A percentile compares a stretch with the other conserved stretches of the same genome.
These are phyloP conservation scores for Clavariopsis aquatica DNA, from an alignment of 495 filamentous ascomycete genomes.

Conservation along the genomic window DNA sequence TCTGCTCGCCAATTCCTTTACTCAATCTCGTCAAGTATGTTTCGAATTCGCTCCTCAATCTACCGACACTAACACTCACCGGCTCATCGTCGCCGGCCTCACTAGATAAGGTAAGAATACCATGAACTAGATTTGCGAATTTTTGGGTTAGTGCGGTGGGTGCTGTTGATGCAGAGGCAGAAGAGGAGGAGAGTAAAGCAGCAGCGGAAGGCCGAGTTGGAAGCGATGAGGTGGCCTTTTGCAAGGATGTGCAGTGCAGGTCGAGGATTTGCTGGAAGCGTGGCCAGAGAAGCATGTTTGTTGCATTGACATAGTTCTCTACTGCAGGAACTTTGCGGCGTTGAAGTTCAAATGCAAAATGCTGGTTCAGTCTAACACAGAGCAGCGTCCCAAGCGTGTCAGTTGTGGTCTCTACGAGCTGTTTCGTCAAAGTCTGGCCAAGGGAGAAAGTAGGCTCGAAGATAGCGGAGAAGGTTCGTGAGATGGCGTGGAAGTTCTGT, in stretches of 20 bases:
- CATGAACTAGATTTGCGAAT: slow-evolving; percentile 86
- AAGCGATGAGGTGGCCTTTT: slow-evolving; percentile 56
- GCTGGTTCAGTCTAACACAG: slow-evolving; percentile 91
- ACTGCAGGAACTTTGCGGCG: slow-evolving; percentile 83
- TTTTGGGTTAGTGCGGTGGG: slow-evolving; percentile 90
- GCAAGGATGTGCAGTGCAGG: slow-evolving; percentile 83
- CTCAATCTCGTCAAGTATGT: slow-evolving; percentile 69
- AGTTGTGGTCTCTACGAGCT: slow-evolving; percentile 70
- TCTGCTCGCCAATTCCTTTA: slow-evolving; percentile 67
- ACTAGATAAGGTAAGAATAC: slow-evolving; percentile 75
- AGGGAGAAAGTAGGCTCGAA: slow-evolving; percentile 83
- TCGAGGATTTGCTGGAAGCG: slow-evolving; percentile 93
- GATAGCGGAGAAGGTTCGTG: slow-evolving; percentile 71
- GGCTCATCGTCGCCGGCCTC: slow-evolving; percentile 94
- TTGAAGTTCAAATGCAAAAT: slow-evolving; percentile 89
- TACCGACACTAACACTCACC: slow-evolving; percentile 72
- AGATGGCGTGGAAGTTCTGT: slow-evolving; percentile 57
- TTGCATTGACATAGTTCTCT: slow-evolving; percentile 90
- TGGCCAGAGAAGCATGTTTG: slow-evolving; percentile 94
- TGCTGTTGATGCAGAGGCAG: slow-evolving; percentile 72
- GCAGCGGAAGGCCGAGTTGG: slow-evolving; percentile 54
- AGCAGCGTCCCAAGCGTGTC: slow-evolving; percentile 86
- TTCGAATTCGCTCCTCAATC: slow-evolving; percentile 77
- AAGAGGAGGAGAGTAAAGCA: slow-evolving; percentile 58
- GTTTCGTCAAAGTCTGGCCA: slow-evolving; percentile 73